These are phyloP conservation scores for Ceratocystis colombiana DNA, from an alignment of 2,329 filamentous ascomycete genomes.

Conservation along the genomic window DNA sequence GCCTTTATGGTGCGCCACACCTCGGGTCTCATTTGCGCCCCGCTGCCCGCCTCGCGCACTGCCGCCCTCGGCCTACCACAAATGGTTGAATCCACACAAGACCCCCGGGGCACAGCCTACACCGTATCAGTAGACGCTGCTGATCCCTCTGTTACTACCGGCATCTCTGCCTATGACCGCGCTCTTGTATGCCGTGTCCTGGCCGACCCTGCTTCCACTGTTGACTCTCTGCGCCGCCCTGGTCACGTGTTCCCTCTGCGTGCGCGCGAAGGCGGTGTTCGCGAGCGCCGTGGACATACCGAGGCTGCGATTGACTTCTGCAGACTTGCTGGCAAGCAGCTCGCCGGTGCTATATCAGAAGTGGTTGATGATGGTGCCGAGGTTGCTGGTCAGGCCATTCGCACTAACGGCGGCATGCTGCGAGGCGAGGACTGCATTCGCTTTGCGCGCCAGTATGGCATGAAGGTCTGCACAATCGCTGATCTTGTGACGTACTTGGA, in stretches of 20 bases:
- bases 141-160: conserved; percentile 65
- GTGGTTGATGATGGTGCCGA: conserved; percentile 76
- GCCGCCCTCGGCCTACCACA: conserved; percentile 66
- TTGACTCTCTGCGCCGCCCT: conserved; percentile 62
- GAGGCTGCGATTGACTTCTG: conserved; percentile 92
- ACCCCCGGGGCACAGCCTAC: conserved; percentile 87
- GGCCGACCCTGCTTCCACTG: conserved; percentile 51
- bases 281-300: conserved; percentile 73
- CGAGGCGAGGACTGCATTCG: conserved; percentile 74
- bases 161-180: conserved; percentile 82
- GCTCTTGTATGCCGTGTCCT: conserved; percentile 70
- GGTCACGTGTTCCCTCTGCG: conserved; percentile 85
- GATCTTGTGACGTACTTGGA: conserved; percentile 74
- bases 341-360: conserved; percentile 79
- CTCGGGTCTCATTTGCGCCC: conserved; percentile 84
- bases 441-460: conserved; percentile 78
- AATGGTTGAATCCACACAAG: conserved; percentile 69
- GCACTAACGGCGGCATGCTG: conserved; percentile 74
- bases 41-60: conserved; percentile 61
- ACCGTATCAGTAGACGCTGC: conserved; percentile 78
- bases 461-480: conserved; percentile 93
- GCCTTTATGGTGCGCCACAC: conserved; percentile 91
- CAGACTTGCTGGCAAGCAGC: conserved; percentile 64
- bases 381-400: conserved; percentile 56
- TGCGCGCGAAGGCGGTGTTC: conserved; percentile 68